phyloP scores from a whole-genome alignment of 768 basidiomycete genomes.

The Tulasnella sp. region DNA sequence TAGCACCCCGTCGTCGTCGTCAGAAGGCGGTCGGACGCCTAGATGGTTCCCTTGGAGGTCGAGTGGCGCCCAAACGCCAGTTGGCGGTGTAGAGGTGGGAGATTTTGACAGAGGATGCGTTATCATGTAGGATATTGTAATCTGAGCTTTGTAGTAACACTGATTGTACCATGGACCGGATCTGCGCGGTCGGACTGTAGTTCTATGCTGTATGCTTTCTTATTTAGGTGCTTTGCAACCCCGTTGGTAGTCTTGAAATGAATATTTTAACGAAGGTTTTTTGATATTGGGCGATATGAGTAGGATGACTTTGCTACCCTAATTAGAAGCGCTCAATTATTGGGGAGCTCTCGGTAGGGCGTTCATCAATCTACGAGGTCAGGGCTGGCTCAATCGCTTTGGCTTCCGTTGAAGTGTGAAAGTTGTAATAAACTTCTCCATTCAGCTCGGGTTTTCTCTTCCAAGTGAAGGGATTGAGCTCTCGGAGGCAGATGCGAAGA shows the following conservation, averaged over 20 bases:
- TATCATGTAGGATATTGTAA: constrained; percentile 40
- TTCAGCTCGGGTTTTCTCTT: background rate
- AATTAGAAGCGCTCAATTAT: background rate
- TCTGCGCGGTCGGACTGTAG: background rate
- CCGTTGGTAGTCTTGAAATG: background rate
- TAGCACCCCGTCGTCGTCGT: constrained; percentile 37
- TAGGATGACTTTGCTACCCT: background rate
- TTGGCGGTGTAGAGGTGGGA: constrained; percentile 21
- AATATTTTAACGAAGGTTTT: background rate
- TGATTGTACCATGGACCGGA: background rate
- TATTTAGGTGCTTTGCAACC: background rate
- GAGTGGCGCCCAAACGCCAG: constrained; percentile 38
- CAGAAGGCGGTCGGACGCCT: background rate
- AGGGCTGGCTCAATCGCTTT: background rate
- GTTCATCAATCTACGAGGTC: background rate
- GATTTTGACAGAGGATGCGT: constrained; percentile 45
- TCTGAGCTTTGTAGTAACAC: background rate
- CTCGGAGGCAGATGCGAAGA: too few species aligned
- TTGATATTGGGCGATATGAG: background rate
- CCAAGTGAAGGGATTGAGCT: too few species aligned
- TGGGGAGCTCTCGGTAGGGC: background rate
- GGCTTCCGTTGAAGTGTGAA: background rate
- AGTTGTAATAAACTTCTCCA: background rate
- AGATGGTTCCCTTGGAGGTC: constrained; percentile 29
- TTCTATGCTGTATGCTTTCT: background rate